Conservation (phyloP, 371 early-diverging fungal genomes). For the Zopfochytrium polystomum region DNA sequence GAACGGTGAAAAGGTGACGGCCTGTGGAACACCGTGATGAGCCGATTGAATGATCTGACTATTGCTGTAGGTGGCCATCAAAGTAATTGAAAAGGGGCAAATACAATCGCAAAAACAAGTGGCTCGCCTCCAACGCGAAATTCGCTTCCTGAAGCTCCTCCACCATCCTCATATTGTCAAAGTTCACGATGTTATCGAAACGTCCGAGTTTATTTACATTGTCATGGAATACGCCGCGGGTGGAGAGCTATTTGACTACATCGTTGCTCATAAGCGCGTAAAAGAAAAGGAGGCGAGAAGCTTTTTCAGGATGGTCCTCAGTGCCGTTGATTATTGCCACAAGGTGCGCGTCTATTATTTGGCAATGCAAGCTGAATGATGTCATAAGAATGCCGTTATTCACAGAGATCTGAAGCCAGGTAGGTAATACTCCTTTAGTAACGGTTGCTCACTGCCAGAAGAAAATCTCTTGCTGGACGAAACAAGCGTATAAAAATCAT, state of each 20-base stretch:
- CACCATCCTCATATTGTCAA: constrained; percentile 66
- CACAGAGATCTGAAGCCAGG: constrained; percentile 54
- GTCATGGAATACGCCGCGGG: constrained; percentile 64
- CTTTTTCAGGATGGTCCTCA: constrained; percentile 65
- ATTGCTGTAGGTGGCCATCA: constrained; percentile 41
- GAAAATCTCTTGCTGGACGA: constrained; percentile 61
- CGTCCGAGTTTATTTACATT: constrained; percentile 52
- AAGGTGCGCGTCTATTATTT: constrained; percentile 43
- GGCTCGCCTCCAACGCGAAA: constrained; percentile 73
- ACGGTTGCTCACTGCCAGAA: constrained; percentile 17
- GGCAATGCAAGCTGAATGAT: no score
- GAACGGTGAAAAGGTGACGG: constrained; percentile 52
- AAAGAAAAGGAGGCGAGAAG: constrained; percentile 62
- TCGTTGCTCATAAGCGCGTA: constrained; percentile 58
- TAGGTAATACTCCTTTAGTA: constrained; percentile 5
- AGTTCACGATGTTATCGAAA: constrained; percentile 59
- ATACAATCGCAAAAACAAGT: constrained; percentile 70
- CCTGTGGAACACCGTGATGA: neutral
- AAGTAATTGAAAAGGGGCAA: constrained; percentile 76
- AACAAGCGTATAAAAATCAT: constrained; percentile 58
- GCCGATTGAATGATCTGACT: constrained; percentile 4
- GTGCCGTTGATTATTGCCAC: constrained; percentile 67
- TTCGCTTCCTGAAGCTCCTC: constrained; percentile 75
- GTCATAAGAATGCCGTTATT: constrained; percentile 50
- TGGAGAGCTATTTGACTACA: constrained; percentile 65